Evolutionary conservation across 768 basidiomycete genomes (phyloP), one percentile per base, ranked within the genome.

Genomic region (Boletus rex-veris): DNA sequence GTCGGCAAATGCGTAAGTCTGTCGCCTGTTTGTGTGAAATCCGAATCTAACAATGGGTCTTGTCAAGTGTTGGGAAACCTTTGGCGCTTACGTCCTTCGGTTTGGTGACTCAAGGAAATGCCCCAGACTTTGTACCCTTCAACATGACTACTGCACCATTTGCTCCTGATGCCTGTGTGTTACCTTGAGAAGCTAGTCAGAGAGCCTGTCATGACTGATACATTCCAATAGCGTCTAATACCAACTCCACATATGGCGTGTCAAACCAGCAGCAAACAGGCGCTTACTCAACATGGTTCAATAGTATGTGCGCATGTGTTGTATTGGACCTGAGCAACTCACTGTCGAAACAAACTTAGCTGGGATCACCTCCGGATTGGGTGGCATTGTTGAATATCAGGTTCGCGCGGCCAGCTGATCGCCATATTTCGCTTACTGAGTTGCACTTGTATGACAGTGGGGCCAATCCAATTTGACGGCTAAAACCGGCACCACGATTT

Each of bases 91-190:
- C 75, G 33, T 80, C 73, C 2, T 84, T 87, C 48, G 86, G 86
- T 73, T 71, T 88, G 43, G 82, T 88, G 19, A 83, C 84, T 0
- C 76, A 80, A 55, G 50, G 63, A 36, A 84, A 81, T 67, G 65
- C 78, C 0, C 71, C 76, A 16, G 64, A 67, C 58, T 88, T 83
- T 52, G 81, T 83, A 7, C 84, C 85, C 1, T 88, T 87, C 73
- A 83, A 87, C 61, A 66, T 68, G 36, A 74, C 78, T 46, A 69
- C 51, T 54, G 71, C 53, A 65, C 78, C 78, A n/a, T 77, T 74
- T 55, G 74, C 69, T 26, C 33, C 73, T 30, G 70, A 75, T 39
- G 19, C 50, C 18, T 49, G 72, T 71, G 55, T 35, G 65, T 63
- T 28, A 26, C 54, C 39, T 42, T 50, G 44, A 47, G 37, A 46